phyloP scores from a whole-genome alignment of 148 eudicot genomes.

The Dysphania ambrosioides region DNA sequence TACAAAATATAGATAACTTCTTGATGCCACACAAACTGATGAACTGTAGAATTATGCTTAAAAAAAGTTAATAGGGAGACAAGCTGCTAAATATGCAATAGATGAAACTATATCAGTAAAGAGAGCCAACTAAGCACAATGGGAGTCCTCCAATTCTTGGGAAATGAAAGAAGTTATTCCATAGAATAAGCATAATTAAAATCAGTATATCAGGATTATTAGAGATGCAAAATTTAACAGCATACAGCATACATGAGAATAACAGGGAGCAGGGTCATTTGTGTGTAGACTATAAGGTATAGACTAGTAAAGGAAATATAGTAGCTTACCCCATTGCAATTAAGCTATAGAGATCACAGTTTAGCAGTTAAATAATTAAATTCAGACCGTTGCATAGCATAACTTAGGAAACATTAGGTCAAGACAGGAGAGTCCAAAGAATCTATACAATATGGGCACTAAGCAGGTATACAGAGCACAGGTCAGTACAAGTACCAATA shows the following conservation, averaged over 20 bases:
- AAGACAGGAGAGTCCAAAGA: neutral
- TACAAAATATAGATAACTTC: neutral
- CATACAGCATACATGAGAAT: neutral
- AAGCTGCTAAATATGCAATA: neutral
- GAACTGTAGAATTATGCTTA: neutral
- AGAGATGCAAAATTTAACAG: neutral
- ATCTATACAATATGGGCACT: neutral
- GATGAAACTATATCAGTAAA: neutral
- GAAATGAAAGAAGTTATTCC: neutral
- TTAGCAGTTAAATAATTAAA: neutral
- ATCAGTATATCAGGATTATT: neutral
- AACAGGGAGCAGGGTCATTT: neutral
- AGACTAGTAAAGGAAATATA: neutral
- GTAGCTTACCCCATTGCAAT: neutral
- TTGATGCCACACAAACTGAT: neutral
- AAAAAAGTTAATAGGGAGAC: neutral
- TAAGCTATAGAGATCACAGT: neutral
- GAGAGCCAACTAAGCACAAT: neutral
- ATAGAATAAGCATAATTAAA: neutral
- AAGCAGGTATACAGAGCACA: neutral
- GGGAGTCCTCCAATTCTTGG: neutral
- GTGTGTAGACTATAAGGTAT: neutral
- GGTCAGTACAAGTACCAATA: neutral
- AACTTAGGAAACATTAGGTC: neutral
- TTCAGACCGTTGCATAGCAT: neutral